A percentile compares a stretch with the other conserved stretches of the same genome.
phyloP scores from a whole-genome alignment of 768 basidiomycete genomes.

The Lentinula sp. region DNA sequence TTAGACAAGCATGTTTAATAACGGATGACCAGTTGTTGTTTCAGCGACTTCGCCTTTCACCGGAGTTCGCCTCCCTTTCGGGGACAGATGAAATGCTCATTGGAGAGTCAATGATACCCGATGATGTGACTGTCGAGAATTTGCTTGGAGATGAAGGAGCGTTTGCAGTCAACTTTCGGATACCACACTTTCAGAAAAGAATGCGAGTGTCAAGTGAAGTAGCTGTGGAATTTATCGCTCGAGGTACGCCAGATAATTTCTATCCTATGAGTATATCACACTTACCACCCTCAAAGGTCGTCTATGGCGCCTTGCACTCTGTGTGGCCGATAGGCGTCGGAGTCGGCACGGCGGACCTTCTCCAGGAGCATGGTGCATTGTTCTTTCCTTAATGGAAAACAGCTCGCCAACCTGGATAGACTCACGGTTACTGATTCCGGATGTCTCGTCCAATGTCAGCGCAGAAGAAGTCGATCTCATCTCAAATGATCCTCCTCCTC shows the following conservation, averaged over 20 bases:
- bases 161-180: conserved; percentile 46
- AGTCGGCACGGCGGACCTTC: background rate
- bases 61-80: conserved; percentile 45
- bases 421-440: conserved; percentile 39
- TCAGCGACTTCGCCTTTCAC: conserved; percentile 45
- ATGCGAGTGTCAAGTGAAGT: conserved; percentile 57
- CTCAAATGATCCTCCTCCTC: background rate
- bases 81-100: conserved; percentile 49
- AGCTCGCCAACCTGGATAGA: conserved; percentile 57
- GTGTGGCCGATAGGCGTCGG: conserved; percentile 14
- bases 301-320: conserved; percentile 49
- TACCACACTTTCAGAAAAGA: conserved; percentile 62
- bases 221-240: conserved; percentile 59
- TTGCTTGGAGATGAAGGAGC: conserved; percentile 40
- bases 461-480: background rate
- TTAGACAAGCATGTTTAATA: conserved; percentile 61
- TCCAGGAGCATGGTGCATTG: conserved; percentile 41
- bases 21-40: conserved; percentile 57
- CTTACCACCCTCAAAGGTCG: conserved; percentile 30
- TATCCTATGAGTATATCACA: background rate
- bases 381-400: conserved; percentile 44
- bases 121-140: conserved; percentile 52
- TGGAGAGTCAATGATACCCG: conserved; percentile 36
- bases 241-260: conserved; percentile 22
- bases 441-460: conserved; percentile 11